Evolutionary conservation across 108 stramenopile genomes (phyloP), one percentile per base, ranked within the genome.

Genomic region (Nitzschia putrida): DNA sequence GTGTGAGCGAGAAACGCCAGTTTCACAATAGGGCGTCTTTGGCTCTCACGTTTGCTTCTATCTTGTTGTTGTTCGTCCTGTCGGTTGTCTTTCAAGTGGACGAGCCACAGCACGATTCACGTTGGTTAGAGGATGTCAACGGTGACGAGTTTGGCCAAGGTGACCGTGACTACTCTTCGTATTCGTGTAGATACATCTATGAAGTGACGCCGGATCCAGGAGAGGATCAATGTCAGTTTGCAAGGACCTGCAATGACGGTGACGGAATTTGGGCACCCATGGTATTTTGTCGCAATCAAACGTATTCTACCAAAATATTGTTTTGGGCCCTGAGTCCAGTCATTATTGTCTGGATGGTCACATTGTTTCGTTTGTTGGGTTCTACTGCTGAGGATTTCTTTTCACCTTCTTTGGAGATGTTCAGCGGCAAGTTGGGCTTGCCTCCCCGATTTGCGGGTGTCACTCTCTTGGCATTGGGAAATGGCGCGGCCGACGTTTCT

Each of bases 311-410:
- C 2, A 40, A 69, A 9, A 47, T 68, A 25, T 83, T 82, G 78
- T 72, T 81, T 45, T 53, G 68, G 16, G 25, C 88, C 14, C 53
- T 94, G 29, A 76, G 78, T 53, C 93, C 90, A 22, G 24, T 87
- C 43, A 38, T 90, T 8, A 60, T 90, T 21, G 24, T 94, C 0
- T 86, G 82, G 84, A 74, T 94, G 65, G 83, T 91, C 9, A 54
- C 90, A 37, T 55, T 97, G n/a, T 95, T 96, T 72, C 86, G 83
- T 12, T 69, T 98, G 69, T 58, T 99, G 69, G 96, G 96, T 10
- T 77, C 82, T 34, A 98, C 97, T 13, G 98, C 98, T 34, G 97
- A 97, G 67, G 96, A 96, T 59, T 99, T 89, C 79, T 99, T 99
- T 66, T 82, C 80, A 8, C 97, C 97, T 7, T 78, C 86, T 22